A percentile compares a stretch with the other conserved stretches of the same genome.
These are phyloP conservation scores for Physcomitrellopsis africana DNA, from an alignment of 225 moss, liverwort and hornwort genomes.

Conservation along the genomic window DNA sequence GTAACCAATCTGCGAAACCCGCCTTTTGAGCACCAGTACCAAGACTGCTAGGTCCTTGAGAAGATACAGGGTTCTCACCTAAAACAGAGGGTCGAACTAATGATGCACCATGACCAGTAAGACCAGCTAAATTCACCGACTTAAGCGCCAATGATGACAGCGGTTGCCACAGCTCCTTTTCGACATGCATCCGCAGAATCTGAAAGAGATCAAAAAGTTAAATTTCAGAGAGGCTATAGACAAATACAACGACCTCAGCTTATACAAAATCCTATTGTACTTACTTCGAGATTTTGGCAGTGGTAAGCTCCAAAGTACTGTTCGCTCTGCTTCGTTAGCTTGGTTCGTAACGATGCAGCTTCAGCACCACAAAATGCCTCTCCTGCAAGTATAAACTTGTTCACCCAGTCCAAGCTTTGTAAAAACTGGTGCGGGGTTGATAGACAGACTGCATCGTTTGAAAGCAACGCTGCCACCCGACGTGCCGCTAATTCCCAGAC, in stretches of 20 bases:
- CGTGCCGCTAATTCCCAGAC: conserved; percentile 96
- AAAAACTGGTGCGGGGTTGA: conserved; percentile 88
- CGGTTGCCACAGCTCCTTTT: conserved; percentile 93
- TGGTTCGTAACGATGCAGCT: conserved; percentile 87
- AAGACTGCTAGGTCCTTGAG: conserved; percentile 33
- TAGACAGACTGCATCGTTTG: conserved; percentile 85
- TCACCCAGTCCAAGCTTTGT: conserved; percentile 96
- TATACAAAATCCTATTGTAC: conserved; percentile 21
- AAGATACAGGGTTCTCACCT: conserved; percentile 42
- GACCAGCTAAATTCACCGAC: conserved; percentile 72
- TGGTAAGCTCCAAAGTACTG: conserved; percentile 93
- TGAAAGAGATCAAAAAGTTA: conserved; percentile 38
- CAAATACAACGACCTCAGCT: conserved; percentile 10
- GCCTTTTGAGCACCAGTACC: conserved; percentile 50
- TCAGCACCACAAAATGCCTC: conserved; percentile 96
- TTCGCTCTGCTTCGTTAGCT: conserved; percentile 94
- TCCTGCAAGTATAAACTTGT: conserved; percentile 92
- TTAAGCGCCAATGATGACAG: conserved; percentile 75
- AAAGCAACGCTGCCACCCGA: conserved; percentile 89
- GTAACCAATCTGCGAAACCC: conserved; percentile 80
- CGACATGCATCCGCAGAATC: conserved; percentile 87
- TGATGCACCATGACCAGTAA: conserved; percentile 79
- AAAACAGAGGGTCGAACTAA: conserved; percentile 48
- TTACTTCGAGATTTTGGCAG: conserved; percentile 97
- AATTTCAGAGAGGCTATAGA: background rate